Evolutionary conservation across 768 basidiomycete species (phyloP), one percentile per base, ranked within the genome.

Genomic region (Chalciporus pseudorubinellus): DNA sequence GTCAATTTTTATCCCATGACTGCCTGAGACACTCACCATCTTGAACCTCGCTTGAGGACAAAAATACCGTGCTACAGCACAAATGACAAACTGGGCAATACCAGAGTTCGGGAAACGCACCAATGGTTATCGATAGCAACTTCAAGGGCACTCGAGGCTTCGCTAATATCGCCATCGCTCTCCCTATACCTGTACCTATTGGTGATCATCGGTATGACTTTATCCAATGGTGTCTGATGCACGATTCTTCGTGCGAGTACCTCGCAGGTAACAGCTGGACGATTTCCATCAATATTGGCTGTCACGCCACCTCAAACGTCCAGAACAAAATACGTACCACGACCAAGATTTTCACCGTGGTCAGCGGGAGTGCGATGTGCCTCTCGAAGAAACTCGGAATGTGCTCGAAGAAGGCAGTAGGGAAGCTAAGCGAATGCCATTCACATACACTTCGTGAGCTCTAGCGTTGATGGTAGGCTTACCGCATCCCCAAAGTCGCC

Each of bases 71-170:
- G 58, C 90, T 92, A 6, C 48, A 14, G 51, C 10, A 20, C 20
- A 18, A 29, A 45, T 40, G 47, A 43, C 49, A 11, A 55, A 39
- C 22, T 48, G 16, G 18, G 51, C 16, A 40, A 52, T 16, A 14
- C 26, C 24, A 12, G 38, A 2, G 42, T 26, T n/a, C 18, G 9
- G 40, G 43, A 50, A 39, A 48, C 63, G 34, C 57, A 92, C 91
- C 92, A 92, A 59, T 92, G 83, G 48, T 90, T 82, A 67, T 98
- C 95, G 54, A 95, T 90, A n/a, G 95, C 93, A 67, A 85, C 73
- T 66, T 98, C 95, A 39, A 97, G 73, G 8, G 88, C 86, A 60
- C 88, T 92, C 5, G 82, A 74, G 59, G 84, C 78, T 39, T 84
- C 85, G 52, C 88, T 90, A 41, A 74, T 69, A 50, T 90, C 90